Evolutionary conservation across 306 rosid genomes (phyloP), one percentile per base, ranked within the genome.

Genomic region (Vigna angularis): DNA sequence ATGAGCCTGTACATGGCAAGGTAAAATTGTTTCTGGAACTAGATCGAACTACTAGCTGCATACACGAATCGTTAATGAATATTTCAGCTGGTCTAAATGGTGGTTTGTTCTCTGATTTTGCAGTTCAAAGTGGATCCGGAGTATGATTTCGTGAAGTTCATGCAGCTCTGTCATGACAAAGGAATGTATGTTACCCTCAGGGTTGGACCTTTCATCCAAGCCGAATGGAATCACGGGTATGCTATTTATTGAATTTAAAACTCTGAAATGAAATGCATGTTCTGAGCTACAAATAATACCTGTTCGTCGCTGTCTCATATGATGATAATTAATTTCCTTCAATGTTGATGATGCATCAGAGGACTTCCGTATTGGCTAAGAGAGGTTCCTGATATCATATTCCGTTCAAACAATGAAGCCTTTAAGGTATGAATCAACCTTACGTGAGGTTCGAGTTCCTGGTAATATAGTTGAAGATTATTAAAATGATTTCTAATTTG

Each of bases 191-290:
- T 73, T n/a, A 91, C 90, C 45, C 90, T 96, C 15, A 88, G 99
- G 83, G 72, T 96, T 80, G 99, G 99, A 0, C 99, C 99, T 64
- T 96, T 96, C 86, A 90, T 96, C 81, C 97, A 96, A 86, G 99
- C 99, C 5, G 99, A 96, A 86, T 96, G 99, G 99, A 96, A 90
- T 81, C 98, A 96, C 30, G 99, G 99, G 98, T 95, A 86, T 56
- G 72, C 0, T 1, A 12, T 44, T 22, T 16, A 6, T 51, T 45
- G 17, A n/a, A 42, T 22, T 73, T 11, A 30, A 30, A 18, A n/a
- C 74, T 75, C 78, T 83, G 49, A 80, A 34, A 44, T 83, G 20
- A 80, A 48, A 44, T n/a, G 1, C 20, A 17, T 48, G 7, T 30
- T 30, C 45, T 49, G n/a, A 57, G 26, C 17, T 4, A 59, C 40